phyloP scores from a whole-genome alignment of 148 eudicot species.

The Fagopyrum esculentum region DNA sequence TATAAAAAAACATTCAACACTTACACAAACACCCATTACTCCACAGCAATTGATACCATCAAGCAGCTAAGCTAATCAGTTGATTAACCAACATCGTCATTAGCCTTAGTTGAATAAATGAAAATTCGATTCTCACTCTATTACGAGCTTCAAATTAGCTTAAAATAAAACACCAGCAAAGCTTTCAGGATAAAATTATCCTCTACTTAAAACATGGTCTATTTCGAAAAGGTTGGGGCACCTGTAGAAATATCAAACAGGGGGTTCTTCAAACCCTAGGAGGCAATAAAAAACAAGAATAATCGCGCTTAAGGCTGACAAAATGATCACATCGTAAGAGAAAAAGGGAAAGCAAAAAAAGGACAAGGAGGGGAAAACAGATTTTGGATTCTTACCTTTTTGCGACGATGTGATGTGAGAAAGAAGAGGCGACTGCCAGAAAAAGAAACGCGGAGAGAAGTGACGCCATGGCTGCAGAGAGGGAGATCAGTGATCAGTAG shows the following conservation, averaged over 20 bases:
- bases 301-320: background rate
- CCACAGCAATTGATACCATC: background rate
- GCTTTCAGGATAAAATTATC: background rate
- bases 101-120: background rate
- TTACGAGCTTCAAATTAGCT: background rate
- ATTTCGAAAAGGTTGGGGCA: background rate
- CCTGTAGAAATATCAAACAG: background rate
- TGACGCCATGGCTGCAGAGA: slow-evolving; percentile 3
- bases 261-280: background rate
- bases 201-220: background rate
- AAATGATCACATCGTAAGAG: background rate
- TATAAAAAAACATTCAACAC: background rate
- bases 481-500: slow-evolving; percentile 5
- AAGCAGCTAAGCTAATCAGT: background rate
- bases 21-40: background rate
- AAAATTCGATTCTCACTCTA: background rate
- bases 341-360: background rate
- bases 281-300: background rate
- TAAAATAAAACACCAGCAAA: background rate
- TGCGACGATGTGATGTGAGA: background rate
- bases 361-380: background rate
- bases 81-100: background rate
- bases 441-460: background rate
- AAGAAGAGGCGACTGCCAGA: background rate
- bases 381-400: background rate